Evolutionary conservation across 2,329 filamentous ascomycete species (phyloP), one percentile per base, ranked within the genome.

Genomic region (Pseudopyrenochaeta lycopersici): DNA sequence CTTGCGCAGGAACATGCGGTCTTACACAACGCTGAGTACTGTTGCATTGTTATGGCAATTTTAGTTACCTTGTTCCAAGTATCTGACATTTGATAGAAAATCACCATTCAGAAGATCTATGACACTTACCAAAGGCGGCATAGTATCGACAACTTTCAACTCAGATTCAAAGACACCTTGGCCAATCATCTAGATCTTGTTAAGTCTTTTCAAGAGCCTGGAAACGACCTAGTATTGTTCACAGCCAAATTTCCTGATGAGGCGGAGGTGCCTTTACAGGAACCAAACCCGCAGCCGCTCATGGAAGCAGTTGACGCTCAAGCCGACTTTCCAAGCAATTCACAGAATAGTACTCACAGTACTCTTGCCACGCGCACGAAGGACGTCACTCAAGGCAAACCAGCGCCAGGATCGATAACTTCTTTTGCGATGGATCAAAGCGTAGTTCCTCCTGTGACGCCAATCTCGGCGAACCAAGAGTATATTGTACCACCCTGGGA

Each of bases 91-190:
- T 23, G 3, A 21, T 42, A 71, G 65, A 69, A 67, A 60, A 63
- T 67, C 2, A 51, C 58, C 1, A 49, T 68, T 9, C 41, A 61
- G 11, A 63, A 55, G 29, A 56, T 73, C 29, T 29, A 49, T 3
- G 39, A 61, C 11, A 56, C 58, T 7, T 71, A 66, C 46, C 42
- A 49, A 7, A 43, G 47, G 11, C 49, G 44, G 20, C 35, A 53
- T 14, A 49, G 39, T 2, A 50, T 49, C 14, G 14, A 40, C 9
- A 52, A 57, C 7, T 38, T 71, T n/a, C 45, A 59, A 1, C 55
- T 76, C 5, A 58, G 58, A 35, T 57, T 62, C 38, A 50, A 61
- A 21, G 52, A 54, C 17, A 30, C 32, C 4, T 11, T 56, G 6
- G 40, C 52, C 4, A 44, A 47, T 10, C 18, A 27, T 15, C 33